Percentiles rank a stretch among this genome's conserved stretches.
Conservation (phyloP, 2,329 filamentous ascomycete genomes). For the Xylaria sp. region DNA sequence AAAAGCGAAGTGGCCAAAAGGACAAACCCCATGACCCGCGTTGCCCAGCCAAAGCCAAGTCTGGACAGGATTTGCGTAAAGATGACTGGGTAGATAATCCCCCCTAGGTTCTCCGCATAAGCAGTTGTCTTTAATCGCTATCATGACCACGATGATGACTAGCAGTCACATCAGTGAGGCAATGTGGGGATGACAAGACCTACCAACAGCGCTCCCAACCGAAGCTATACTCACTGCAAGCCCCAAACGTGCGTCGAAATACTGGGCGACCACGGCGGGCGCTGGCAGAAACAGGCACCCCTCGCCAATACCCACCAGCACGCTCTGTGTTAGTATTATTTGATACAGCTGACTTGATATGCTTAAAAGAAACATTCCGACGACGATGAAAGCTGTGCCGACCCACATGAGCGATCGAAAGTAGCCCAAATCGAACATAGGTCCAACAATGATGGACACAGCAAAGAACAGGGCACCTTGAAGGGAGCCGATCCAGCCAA, state of each 20-base stretch:
- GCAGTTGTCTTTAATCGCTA: neutral
- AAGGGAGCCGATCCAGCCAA: conserved; percentile 41
- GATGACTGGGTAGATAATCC: conserved; percentile 36
- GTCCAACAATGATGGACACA: conserved; percentile 34
- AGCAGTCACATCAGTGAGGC: neutral
- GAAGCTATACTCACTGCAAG: conserved; percentile 37
- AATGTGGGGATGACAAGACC: neutral
- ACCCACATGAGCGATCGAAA: conserved; percentile 31
- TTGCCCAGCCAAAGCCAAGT: conserved; percentile 38
- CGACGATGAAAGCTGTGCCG: conserved; percentile 32
- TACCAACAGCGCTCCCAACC: conserved; percentile 36
- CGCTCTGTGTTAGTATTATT: conserved; percentile 34
- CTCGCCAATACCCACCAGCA: conserved; percentile 35
- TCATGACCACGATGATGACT: neutral
- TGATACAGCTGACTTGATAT: conserved; percentile 34
- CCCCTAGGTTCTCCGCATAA: conserved; percentile 20
- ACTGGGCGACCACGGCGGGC: conserved; percentile 35
- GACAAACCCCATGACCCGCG: conserved; percentile 34
- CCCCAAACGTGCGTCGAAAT: conserved; percentile 34
- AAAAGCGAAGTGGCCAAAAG: conserved; percentile 27
- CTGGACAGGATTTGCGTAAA: conserved; percentile 26
- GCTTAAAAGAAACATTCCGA: conserved; percentile 33
- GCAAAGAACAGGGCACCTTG: conserved; percentile 39
- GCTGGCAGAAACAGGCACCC: conserved; percentile 38
- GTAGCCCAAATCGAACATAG: conserved; percentile 39